Conservation (phyloP, 257 asterid species). For the Gentiana straminea region DNA sequence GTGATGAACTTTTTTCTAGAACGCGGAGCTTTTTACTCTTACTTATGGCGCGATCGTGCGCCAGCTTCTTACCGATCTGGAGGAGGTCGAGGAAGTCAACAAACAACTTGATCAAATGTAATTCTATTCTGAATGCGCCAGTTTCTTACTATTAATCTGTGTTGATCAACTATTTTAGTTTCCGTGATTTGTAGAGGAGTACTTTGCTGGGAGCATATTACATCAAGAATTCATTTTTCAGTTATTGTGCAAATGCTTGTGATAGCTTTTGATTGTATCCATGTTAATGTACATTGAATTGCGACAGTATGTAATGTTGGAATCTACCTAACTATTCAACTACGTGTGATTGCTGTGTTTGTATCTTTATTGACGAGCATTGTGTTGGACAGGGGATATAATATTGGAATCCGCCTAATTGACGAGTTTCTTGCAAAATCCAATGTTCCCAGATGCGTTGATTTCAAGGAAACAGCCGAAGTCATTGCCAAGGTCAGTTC, state of each 20-base stretch:
- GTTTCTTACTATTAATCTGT: too few relatives aligned
- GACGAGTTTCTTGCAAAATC: constrained; percentile 95
- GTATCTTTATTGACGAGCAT: too few relatives aligned
- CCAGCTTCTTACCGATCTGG: constrained; percentile 91
- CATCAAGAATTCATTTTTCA: too few relatives aligned
- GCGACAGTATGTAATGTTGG: too few relatives aligned
- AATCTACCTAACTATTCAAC: too few relatives aligned
- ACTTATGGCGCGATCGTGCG: constrained; percentile 95
- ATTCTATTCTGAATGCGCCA: background rate
- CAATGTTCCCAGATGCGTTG: constrained; percentile 77
- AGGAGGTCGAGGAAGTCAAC: constrained; percentile 96
- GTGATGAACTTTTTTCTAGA: constrained; percentile 25
- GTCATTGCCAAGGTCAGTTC: constrained; percentile 80
- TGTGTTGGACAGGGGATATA: constrained; percentile 59
- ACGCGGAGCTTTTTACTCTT: constrained; percentile 83
- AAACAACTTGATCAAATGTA: constrained; percentile 96
- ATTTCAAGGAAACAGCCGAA: constrained; percentile 95
- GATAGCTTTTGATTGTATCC: too few relatives aligned
- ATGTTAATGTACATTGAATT: too few relatives aligned
- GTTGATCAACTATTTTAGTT: too few relatives aligned
- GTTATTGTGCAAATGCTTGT: too few relatives aligned
- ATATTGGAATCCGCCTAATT: constrained; percentile 71
- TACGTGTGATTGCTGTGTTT: too few relatives aligned
- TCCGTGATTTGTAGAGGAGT: too few relatives aligned
- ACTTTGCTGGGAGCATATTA: too few relatives aligned